Evolutionary conservation across 1,284 basidiomycete genomes (phyloP).

Genomic region (Stygiomarasmius scandens): DNA sequence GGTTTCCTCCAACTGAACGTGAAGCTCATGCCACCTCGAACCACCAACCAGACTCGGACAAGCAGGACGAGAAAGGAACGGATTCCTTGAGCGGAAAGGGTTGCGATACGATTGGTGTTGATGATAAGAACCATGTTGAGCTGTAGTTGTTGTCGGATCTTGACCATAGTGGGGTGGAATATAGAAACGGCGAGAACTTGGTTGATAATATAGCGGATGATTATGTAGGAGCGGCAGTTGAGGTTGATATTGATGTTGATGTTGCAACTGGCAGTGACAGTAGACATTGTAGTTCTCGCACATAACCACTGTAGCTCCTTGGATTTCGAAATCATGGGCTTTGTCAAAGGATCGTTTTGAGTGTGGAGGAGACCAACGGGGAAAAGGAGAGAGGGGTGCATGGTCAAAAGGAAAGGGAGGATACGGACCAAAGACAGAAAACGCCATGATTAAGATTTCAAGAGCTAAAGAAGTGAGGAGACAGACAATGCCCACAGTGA

Average conservation of each 20-base stretch:
- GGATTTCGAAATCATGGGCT: not conserved
- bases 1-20: not conserved
- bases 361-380: not conserved
- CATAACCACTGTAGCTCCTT: not conserved
- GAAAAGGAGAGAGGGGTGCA: not conserved
- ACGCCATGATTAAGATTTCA: not conserved
- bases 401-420: not conserved
- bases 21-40: no score
- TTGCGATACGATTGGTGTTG: not conserved
- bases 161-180: no score
- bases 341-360: not conserved
- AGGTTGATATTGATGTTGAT: not conserved
- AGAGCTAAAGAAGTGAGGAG: not conserved
- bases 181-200: no score
- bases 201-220: no score
- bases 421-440: not conserved
- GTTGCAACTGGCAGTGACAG: not conserved
- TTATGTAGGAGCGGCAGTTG: not conserved
- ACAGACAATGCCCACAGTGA: no score
- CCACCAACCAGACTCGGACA: not conserved
- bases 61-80: not conserved
- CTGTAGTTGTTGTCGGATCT: not conserved
- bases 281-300: not conserved
- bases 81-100: not conserved
- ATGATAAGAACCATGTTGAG: not conserved